Evolutionary conservation across 2,329 filamentous ascomycete species (phyloP).

Genomic region (Truncatella angustata): DNA sequence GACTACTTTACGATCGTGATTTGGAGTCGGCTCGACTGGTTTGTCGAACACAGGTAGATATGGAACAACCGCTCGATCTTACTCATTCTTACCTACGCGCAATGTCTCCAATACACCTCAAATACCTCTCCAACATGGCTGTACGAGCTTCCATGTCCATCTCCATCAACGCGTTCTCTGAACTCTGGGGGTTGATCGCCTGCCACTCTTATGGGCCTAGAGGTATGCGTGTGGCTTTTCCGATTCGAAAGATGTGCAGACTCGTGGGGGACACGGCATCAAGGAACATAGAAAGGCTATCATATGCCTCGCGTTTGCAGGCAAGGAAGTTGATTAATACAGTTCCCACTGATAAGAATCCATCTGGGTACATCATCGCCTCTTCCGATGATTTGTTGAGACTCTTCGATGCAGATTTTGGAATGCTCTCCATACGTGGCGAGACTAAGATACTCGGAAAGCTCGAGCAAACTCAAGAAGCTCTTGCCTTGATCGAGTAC

Average conservation of each 20-base stretch:
- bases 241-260: conserved; percentile 88
- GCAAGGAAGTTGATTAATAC: conserved; percentile 88
- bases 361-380: conserved; percentile 85
- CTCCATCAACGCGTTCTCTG: conserved; percentile 80
- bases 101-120: conserved; percentile 87
- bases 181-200: conserved; percentile 85
- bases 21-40: conserved; percentile 77
- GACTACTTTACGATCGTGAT: conserved; percentile 82
- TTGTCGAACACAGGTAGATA: conserved; percentile 71
- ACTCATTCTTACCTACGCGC: conserved; percentile 82
- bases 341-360: conserved; percentile 74
- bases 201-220: conserved; percentile 76
- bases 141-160: conserved; percentile 95
- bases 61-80: conserved; percentile 75
- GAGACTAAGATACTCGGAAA: conserved; percentile 84
- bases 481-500: conserved; percentile 81
- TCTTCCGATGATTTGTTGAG: conserved; percentile 83
- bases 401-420: conserved; percentile 85
- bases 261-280: conserved; percentile 83
- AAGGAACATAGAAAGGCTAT: conserved; percentile 82
- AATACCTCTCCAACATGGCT: conserved; percentile 85
- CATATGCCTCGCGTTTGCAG: conserved; percentile 80
- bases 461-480: conserved; percentile 75
- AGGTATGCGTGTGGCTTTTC: conserved; percentile 90
- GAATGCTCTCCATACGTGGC: conserved; percentile 78